phyloP scores from a whole-genome alignment of 306 rosid species.

The Fragaria vesca region DNA sequence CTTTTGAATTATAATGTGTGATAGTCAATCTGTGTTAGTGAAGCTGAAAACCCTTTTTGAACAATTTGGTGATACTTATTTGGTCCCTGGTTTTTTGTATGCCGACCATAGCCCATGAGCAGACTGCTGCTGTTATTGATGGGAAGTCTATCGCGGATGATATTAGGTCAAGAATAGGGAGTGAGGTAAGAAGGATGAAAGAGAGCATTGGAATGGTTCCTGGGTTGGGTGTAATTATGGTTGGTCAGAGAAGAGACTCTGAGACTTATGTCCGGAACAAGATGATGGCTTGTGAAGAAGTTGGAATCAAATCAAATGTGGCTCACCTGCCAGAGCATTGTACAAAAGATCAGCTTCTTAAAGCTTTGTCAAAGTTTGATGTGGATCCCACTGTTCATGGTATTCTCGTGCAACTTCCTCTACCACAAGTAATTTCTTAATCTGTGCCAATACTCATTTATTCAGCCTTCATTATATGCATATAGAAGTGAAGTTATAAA shows the following conservation, averaged over 20 bases:
- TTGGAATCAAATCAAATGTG: slow-evolving; percentile 64
- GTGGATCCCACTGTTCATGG: slow-evolving; percentile 85
- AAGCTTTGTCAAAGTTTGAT: slow-evolving; percentile 54
- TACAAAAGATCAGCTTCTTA: slow-evolving; percentile 57
- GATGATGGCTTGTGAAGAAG: slow-evolving; percentile 81
- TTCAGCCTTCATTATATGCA: neutral
- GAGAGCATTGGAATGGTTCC: slow-evolving; percentile 63
- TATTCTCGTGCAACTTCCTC: slow-evolving; percentile 96
- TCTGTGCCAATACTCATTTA: slow-evolving; percentile 30
- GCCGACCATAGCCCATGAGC: slow-evolving; percentile 46
- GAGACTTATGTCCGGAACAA: slow-evolving; percentile 77
- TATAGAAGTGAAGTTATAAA: neutral
- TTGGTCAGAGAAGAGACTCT: slow-evolving; percentile 83
- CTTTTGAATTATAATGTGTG: neutral
- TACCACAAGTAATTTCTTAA: slow-evolving; percentile 78
- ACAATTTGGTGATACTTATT: neutral
- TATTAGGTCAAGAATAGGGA: slow-evolving; percentile 60
- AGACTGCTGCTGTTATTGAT: slow-evolving; percentile 52
- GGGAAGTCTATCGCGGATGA: slow-evolving; percentile 65
- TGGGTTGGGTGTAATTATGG: slow-evolving; percentile 84
- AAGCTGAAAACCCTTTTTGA: neutral
- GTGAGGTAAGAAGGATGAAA: slow-evolving; percentile 79
- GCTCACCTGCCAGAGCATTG: slow-evolving; percentile 59
- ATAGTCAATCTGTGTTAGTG: neutral
- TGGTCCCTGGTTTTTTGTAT: neutral